Evolutionary conservation across 2,329 filamentous ascomycete genomes (phyloP), one percentile per base, ranked within the genome.

Genomic region (Alternaria sp.): DNA sequence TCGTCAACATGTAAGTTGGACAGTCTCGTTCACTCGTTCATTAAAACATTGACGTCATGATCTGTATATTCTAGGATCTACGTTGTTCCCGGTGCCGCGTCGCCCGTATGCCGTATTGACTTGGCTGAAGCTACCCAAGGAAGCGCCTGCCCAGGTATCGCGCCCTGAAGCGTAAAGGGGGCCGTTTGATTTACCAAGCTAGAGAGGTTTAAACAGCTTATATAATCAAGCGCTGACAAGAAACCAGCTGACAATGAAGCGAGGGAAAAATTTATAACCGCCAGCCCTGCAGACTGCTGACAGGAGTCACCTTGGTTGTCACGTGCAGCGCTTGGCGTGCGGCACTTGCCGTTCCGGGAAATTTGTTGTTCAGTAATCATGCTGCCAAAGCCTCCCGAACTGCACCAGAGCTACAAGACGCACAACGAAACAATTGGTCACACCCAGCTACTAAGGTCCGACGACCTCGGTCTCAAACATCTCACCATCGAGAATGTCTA

Each of bases 301-400:
- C 21, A 21, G 28, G 12, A 23, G 36, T n/a, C 32, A n/a, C 6
- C 49, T 32, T 51, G 17, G 49, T 17, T 17, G 12, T 11, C 23
- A 43, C 17, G 30, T 62, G 47, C 17, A 6, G n/a, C 11, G 4
- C 21, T 30, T 43, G 44, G 43, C 15, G n/a, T 12, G 32, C 30
- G 30, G 25, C 23, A 21, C 13, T 6, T 43, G 46, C 59, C 36
- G 49, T 47, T 21, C 17, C 59, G 47, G 36, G 55, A 45, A 21
- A 47, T 62, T 30, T 23, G 19, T 15, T 32, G 28, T 53, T 49
- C 17, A 53, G 49, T 47, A 62, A 59, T 53, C 47, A 40, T 26
- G 12, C 15, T 30, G 46, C 40, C 47, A 43, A 46, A 25, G 30
- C 17, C 11, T 23, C 36, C 49, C 49, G 49, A 36, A 30, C 30